Conservation (phyloP, 2,329 filamentous ascomycete genomes). For the Exophiala mesophila region DNA sequence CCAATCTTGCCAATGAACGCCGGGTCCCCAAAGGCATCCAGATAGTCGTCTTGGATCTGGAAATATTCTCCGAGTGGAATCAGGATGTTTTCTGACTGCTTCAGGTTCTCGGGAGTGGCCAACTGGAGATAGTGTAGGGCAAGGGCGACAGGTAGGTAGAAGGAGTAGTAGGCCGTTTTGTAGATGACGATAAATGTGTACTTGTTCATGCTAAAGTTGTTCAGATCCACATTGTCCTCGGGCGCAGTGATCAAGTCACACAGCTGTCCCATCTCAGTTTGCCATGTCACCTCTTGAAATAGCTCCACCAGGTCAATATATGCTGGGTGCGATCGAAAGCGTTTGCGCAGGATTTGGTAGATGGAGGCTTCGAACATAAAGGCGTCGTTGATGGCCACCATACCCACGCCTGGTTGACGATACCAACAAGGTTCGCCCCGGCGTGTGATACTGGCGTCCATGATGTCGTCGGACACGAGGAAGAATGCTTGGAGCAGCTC, state of each 20-base stretch:
- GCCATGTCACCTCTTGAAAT: constrained; percentile 89
- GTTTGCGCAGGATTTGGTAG: constrained; percentile 87
- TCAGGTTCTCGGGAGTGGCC: constrained; percentile 82
- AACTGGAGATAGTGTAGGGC: constrained; percentile 80
- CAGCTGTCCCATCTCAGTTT: constrained; percentile 92
- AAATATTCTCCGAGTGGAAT: constrained; percentile 99
- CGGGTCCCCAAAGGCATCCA: constrained; percentile 94
- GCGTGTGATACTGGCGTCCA: constrained; percentile 93
- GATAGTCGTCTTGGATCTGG: constrained; percentile 97
- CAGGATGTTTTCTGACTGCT: constrained; percentile 83
- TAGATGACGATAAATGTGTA: constrained; percentile 98
- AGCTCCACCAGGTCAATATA: constrained; percentile 92
- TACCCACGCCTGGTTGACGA: constrained; percentile 78
- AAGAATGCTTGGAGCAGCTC: constrained; percentile 99
- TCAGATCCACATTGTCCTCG: constrained; percentile 84
- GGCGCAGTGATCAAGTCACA: constrained; percentile 94
- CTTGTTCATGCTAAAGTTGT: constrained; percentile 94
- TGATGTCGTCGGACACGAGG: constrained; percentile 97
- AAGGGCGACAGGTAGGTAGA: constrained; percentile 93
- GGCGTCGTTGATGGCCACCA: constrained; percentile 96
- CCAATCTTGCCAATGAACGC: constrained; percentile 96
- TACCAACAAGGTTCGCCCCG: constrained; percentile 97
- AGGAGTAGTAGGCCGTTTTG: constrained; percentile 99
- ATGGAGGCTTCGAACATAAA: constrained; percentile 92
- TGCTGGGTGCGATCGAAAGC: constrained; percentile 79